Conservation (phyloP, 1,284 basidiomycete genomes). For the Apiotrichum montevideense region DNA sequence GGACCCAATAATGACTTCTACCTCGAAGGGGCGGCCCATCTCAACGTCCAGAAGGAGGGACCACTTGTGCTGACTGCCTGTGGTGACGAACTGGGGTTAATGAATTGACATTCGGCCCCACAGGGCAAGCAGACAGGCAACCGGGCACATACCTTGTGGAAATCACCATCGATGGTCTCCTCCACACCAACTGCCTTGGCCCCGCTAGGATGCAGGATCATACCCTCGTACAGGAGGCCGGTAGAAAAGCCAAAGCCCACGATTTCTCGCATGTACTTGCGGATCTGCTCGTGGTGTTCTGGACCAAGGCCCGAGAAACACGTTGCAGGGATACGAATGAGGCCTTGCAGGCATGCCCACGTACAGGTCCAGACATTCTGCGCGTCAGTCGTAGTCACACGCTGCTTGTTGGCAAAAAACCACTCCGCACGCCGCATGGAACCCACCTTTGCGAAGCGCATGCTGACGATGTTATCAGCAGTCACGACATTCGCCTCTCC, state of each 20-base stretch:
- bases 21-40: constrained; percentile 42
- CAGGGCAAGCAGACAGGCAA: not conserved
- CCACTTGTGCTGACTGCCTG: constrained; percentile 32
- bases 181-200: constrained; percentile 18
- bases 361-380: constrained; percentile 44
- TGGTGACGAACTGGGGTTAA: constrained; percentile 11
- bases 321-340: constrained; percentile 30
- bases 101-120: too few species aligned
- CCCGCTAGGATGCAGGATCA: constrained; percentile 25
- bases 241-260: constrained; percentile 32
- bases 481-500: constrained; percentile 23
- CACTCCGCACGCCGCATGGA: not conserved
- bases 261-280: constrained; percentile 37
- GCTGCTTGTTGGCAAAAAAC: too few species aligned
- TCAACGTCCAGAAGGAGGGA: constrained; percentile 41
- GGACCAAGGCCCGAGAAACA: constrained; percentile 22
- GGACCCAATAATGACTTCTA: constrained; percentile 41
- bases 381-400: too few species aligned
- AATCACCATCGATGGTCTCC: constrained; percentile 9
- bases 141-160: constrained; percentile 4
- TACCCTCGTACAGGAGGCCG: constrained; percentile 36
- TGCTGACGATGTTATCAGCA: constrained; percentile 27
- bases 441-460: constrained; percentile 33
- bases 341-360: constrained; percentile 36
- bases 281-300: constrained; percentile 24